Conservation (phyloP, 2,329 filamentous ascomycete species). For the Pyrenophora seminiperda region DNA sequence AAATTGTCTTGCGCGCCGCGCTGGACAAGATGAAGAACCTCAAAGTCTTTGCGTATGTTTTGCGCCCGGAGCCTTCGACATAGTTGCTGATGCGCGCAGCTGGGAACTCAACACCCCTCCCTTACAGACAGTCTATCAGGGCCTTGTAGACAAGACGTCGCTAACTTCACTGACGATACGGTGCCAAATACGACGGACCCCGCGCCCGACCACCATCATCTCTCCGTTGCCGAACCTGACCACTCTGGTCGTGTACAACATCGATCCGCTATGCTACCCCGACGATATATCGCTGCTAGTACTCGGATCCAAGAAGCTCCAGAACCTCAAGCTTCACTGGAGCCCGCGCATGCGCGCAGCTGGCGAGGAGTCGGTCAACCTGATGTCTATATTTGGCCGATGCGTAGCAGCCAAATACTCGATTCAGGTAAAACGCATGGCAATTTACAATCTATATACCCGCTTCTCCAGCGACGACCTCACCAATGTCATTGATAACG, state of each 20-base stretch:
- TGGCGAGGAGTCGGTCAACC: slow-evolving; percentile 62
- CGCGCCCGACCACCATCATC: slow-evolving; percentile 61
- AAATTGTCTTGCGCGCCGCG: slow-evolving; percentile 63
- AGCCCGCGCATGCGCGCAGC: slow-evolving; percentile 64
- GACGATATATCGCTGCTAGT: slow-evolving; percentile 66
- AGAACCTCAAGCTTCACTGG: slow-evolving; percentile 64
- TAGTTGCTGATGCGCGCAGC: slow-evolving; percentile 41
- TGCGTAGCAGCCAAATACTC: slow-evolving; percentile 55
- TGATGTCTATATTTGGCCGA: slow-evolving; percentile 62
- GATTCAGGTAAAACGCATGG: slow-evolving; percentile 57
- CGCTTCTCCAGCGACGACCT: slow-evolving; percentile 55
- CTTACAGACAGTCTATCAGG: slow-evolving; percentile 62
- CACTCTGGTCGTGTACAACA: slow-evolving; percentile 61
- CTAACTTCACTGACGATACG: slow-evolving; percentile 61
- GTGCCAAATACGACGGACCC: slow-evolving; percentile 62
- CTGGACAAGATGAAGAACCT: slow-evolving; percentile 64
- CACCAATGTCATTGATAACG: slow-evolving; percentile 51
- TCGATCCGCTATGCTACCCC: slow-evolving; percentile 68
- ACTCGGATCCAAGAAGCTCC: slow-evolving; percentile 58
- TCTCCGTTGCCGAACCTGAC: slow-evolving; percentile 62
- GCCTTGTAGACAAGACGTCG: slow-evolving; percentile 54
- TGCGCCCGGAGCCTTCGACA: not conserved
- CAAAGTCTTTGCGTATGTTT: slow-evolving; percentile 56
- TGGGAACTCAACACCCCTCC: slow-evolving; percentile 68
- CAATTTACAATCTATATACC: slow-evolving; percentile 64